Base-by-base conservation (phyloP, 306 rosid species). In the Pterocarpus macrocarpus region DNA sequence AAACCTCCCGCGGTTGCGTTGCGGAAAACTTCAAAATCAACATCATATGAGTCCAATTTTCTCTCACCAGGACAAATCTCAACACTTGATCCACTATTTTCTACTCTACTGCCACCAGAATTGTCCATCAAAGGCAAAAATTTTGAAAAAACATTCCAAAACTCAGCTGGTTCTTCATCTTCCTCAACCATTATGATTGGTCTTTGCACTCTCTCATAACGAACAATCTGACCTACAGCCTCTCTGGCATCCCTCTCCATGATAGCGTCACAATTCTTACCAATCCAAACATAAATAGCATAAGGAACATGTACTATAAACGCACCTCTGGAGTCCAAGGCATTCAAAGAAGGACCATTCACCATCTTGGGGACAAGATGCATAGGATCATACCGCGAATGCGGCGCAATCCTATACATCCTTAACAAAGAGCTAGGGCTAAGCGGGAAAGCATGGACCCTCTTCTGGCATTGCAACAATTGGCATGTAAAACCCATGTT, bases 401-500 rank as follows among this genome's bases (percentile, higher is more conserved):
- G 99, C 0, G 99, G 98, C 56, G 98, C 93, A 65, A 95, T 90
- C 50, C 96, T 89, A 82, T 93, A 95, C 92, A 95, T 89, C 84
- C 99, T 93, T 85, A 95, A 74, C 58, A 95, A 78, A 56, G 99
- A 93, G 82, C 98, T 95, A 16, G 99, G 98, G 75, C 98, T 91
- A 76, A 95, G 97, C 16, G 99, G 99, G 66, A 93, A 77, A 1
- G 99, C 98, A 72, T 91, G 96, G 34, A 93, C 99, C 90, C 98
- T 91, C 86, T 95, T 95, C 77, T 95, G 99, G 75, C 98, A 95
- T 89, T 95, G 99, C 67, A 95, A 81, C 73, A 93, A 85, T 72
- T 95, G 99, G 80, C 99, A 95, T 71, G 99, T 98, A 22, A 67
- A 95, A 93, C 62, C 99, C 99, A 97, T 93, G 80, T 95, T 95